phyloP scores from a whole-genome alignment of 768 basidiomycete species.

The Podaxis rugospora region DNA sequence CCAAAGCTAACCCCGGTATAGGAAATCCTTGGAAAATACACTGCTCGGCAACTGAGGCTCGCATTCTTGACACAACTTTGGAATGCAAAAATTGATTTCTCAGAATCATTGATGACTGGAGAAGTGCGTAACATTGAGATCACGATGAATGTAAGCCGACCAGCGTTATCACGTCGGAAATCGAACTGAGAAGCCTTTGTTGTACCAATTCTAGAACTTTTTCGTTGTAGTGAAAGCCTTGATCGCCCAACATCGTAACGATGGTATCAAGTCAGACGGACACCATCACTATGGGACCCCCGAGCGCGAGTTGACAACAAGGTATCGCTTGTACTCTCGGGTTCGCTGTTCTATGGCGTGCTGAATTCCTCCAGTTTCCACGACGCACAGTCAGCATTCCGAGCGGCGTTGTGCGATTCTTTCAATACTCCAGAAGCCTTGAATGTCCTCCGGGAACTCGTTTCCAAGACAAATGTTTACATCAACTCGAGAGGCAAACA shows the following conservation, averaged over 20 bases:
- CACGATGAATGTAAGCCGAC: conserved; percentile 69
- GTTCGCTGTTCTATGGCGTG: background rate
- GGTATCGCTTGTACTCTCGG: conserved; percentile 35
- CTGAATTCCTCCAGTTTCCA: conserved; percentile 50
- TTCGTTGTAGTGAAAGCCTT: conserved; percentile 86
- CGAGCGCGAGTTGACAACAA: conserved; percentile 65
- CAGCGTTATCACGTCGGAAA: background rate
- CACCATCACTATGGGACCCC: conserved; percentile 58
- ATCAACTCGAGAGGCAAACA: conserved; percentile 61
- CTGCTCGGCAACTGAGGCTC: conserved; percentile 84
- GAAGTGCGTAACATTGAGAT: conserved; percentile 85
- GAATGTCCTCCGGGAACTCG: conserved; percentile 69
- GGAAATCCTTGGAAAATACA: conserved; percentile 83
- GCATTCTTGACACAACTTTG: conserved; percentile 90
- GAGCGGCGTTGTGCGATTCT: conserved; percentile 87
- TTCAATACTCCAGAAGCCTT: conserved; percentile 93
- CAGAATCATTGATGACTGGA: conserved; percentile 81
- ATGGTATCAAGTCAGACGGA: conserved; percentile 49
- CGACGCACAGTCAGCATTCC: conserved; percentile 72
- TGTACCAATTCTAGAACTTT: conserved; percentile 67
- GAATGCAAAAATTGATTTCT: conserved; percentile 94
- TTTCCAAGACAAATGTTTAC: conserved; percentile 86
- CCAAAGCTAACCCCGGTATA: conserved; percentile 25
- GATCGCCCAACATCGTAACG: conserved; percentile 47
- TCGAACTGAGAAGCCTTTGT: conserved; percentile 6